Evolutionary conservation across 495 filamentous ascomycete species (phyloP).

Genomic region (Aspergillus leporis): DNA sequence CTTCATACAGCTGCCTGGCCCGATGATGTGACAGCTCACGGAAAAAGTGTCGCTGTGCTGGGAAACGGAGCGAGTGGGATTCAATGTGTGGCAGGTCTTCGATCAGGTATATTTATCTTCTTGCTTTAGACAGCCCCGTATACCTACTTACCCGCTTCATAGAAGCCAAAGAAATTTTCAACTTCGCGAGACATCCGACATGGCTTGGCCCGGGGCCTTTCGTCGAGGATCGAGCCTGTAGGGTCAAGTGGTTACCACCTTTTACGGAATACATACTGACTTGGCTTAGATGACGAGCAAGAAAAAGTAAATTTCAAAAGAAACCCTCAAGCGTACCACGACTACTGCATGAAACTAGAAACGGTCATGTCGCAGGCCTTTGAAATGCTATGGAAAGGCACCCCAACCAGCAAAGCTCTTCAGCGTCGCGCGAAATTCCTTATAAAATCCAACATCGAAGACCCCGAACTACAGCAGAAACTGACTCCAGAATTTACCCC

Average conservation of each 20-base stretch:
- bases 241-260: neutral
- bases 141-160: neutral
- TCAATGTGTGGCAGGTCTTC: conserved; percentile 18
- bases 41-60: conserved; percentile 19
- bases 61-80: conserved; percentile 24
- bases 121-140: neutral
- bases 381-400: neutral
- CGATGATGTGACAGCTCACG: conserved; percentile 1
- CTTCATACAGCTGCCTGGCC: conserved; percentile 24
- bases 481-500: conserved; percentile 18
- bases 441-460: conserved; percentile 6
- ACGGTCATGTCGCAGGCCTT: neutral
- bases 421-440: neutral
- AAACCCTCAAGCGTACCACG: neutral
- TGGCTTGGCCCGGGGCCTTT: conserved; percentile 18
- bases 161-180: conserved; percentile 10
- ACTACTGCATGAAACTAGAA: neutral
- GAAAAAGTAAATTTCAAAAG: neutral
- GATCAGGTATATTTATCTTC: conserved; percentile 8
- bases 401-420: neutral
- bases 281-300: neutral
- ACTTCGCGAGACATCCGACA: conserved; percentile 12
- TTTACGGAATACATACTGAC: neutral
- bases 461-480: conserved; percentile 8
- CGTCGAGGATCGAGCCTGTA: conserved; percentile 10